A percentile compares a stretch with the other conserved stretches of the same genome.
phyloP scores from a whole-genome alignment of 2,329 filamentous ascomycete genomes.

The Apiospora sp. region DNA sequence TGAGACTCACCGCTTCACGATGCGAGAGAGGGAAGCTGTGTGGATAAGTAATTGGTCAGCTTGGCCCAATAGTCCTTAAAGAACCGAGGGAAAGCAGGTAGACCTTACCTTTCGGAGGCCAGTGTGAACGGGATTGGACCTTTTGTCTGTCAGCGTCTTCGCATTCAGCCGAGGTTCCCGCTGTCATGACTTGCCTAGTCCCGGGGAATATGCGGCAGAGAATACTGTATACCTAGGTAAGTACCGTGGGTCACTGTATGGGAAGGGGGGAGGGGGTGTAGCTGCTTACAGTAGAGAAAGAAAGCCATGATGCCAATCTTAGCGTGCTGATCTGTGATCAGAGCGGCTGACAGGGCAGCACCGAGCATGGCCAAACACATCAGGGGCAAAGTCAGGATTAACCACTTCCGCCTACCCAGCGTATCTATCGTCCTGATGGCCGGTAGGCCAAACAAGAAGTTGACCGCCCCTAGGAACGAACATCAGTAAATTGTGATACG shows the following conservation, averaged over 20 bases:
- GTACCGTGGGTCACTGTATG: conserved; percentile 34
- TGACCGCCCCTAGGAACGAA: conserved; percentile 44
- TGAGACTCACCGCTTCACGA: neutral
- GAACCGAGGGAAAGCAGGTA: neutral
- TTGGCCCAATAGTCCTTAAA: neutral
- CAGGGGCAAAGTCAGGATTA: conserved; percentile 51
- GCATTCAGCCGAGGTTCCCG: neutral
- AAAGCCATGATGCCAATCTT: conserved; percentile 44
- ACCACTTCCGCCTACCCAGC: conserved; percentile 52
- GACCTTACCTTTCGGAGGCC: conserved; percentile 50
- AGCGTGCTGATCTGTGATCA: conserved; percentile 22
- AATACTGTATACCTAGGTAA: conserved; percentile 45
- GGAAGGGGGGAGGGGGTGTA: neutral
- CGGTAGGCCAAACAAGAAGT: conserved; percentile 52
- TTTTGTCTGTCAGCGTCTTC: conserved; percentile 32
- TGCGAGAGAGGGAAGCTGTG: conserved; percentile 15
- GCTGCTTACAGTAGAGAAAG: conserved; percentile 45
- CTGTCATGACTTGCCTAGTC: conserved; percentile 35
- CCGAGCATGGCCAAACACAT: conserved; percentile 53
- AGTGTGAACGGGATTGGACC: conserved; percentile 59
- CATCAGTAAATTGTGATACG: conserved; percentile 42
- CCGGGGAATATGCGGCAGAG: conserved; percentile 51
- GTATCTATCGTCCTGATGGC: conserved; percentile 50
- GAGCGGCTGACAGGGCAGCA: conserved; percentile 44
- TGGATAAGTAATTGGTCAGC: too few species aligned